These are phyloP conservation scores for Scheffersomyces segobiensis DNA, from an alignment of 1,139 yeast genomes.

Conservation along the genomic window DNA sequence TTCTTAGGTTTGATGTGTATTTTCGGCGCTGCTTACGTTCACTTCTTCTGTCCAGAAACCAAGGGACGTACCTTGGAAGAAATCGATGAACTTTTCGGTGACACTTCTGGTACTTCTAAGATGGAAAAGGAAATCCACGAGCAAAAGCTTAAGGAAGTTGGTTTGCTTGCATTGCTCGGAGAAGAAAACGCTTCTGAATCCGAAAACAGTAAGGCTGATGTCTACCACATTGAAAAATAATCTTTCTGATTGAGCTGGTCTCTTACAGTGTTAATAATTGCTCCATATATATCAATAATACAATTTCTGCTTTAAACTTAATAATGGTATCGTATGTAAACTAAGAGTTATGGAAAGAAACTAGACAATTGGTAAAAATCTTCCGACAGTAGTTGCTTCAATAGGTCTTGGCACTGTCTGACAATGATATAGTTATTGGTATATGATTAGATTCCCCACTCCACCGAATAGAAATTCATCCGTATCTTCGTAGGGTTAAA, in stretches of 20 bases:
- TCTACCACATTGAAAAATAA: neutral
- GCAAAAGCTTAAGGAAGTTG: neutral
- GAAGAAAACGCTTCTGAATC: neutral
- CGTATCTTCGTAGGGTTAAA: neutral
- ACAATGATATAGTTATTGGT: too few relatives aligned
- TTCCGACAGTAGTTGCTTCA: too few relatives aligned
- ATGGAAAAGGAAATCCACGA: neutral
- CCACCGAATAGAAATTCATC: neutral
- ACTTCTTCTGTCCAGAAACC: constrained; percentile 52
- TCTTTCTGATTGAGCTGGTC: neutral
- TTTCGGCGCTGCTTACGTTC: constrained; percentile 60
- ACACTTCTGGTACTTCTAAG: neutral
- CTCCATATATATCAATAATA: neutral
- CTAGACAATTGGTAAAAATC: too few relatives aligned
- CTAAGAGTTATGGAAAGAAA: too few relatives aligned
- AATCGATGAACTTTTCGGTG: constrained; percentile 25
- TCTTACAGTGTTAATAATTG: neutral
- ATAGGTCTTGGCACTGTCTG: too few relatives aligned
- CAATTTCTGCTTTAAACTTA: neutral
- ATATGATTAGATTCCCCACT: neutral
- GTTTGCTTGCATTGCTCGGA: neutral
- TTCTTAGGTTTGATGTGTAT: constrained; percentile 44
- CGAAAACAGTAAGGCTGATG: neutral
- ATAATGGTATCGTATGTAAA: too few relatives aligned
- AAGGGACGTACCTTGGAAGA: constrained; percentile 51